These are phyloP conservation scores for Plasmodium vinckei DNA, from an alignment of 169 alveolate species.

Conservation along the genomic window DNA sequence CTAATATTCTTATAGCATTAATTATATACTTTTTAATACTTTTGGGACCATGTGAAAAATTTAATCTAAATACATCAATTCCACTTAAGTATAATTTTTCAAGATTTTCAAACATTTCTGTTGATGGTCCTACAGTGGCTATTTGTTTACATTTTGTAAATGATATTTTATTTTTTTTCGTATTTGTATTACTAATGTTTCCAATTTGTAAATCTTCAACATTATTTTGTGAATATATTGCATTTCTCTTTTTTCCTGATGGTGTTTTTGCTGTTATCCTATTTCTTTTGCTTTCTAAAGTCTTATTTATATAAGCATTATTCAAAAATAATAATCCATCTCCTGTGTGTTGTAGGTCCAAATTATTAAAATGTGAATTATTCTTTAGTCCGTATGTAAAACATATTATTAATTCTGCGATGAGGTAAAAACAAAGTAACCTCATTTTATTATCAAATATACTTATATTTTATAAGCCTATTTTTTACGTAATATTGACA, in stretches of 20 bases:
- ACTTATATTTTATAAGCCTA: no score
- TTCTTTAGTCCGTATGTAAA: constrained; percentile 23
- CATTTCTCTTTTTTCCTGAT: not conserved
- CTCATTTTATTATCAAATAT: constrained; percentile 27
- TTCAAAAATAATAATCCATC: constrained; percentile 26
- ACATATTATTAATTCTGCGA: constrained; percentile 20
- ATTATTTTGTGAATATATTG: no score
- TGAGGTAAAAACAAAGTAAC: constrained; percentile 8
- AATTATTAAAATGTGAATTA: constrained; percentile 1
- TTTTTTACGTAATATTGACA: no score
- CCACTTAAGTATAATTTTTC: constrained; percentile 85
- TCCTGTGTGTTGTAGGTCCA: constrained; percentile 16
- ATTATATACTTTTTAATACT: constrained; percentile 76
- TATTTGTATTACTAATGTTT: constrained; percentile 13
- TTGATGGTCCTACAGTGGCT: constrained; percentile 88
- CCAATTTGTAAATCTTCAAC: not conserved
- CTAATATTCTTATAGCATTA: constrained; percentile 79
- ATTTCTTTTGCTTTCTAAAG: constrained; percentile 22
- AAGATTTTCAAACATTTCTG: constrained; percentile 76
- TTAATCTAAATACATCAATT: constrained; percentile 85
- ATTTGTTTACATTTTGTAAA: constrained; percentile 83
- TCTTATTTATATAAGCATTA: constrained; percentile 48
- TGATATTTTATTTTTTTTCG: constrained; percentile 25
- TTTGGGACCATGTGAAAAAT: constrained; percentile 87
- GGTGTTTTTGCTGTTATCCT: not conserved